Evolutionary conservation across 2,329 filamentous ascomycete species (phyloP), one percentile per base, ranked within the genome.

Genomic region (Ophiostoma ulmi): DNA sequence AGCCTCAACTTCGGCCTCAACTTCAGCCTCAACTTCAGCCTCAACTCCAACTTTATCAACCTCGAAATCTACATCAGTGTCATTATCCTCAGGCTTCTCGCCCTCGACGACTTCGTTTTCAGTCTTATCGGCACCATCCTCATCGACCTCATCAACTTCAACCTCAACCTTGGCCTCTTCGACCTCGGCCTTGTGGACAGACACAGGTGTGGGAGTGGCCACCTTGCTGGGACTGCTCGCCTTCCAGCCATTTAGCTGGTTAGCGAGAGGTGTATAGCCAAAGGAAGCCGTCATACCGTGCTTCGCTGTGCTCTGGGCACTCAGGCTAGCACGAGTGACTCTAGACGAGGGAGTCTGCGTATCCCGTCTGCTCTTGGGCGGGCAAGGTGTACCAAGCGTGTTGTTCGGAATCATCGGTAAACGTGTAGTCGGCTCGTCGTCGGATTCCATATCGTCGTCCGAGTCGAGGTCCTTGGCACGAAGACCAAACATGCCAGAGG

Each of bases 181-280:
- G 31, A 20, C 36, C 63, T 65, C 36, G 6, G 20, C n/a, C 35
- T 64, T 38, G 17, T 22, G 31, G 8, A 38, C 39, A 11, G n/a
- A 17, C 1, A 22, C 52, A 11, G 64, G 61, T 2, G 65, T 52
- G 10, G 70, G 68, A 2, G 64, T 75, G 31, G 63, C 75, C 69
- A 72, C 75, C 73, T 85, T 84, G 6, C 78, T 76, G 2, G 88
- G 87, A 73, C 86, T 90, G 35, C 82, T 82, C 1, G 89, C 83
- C 73, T 84, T 84, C 90, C 90, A 92, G 35, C 84, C 82, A 72
- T 81, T 84, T 5, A 92, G 80, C 75, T 89, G 85, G 52, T 85
- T 81, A 4, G 87, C 87, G 52, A 92, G 80, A 35, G 88, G 87
- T 1, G 88, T 90, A 73, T 91, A 90, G 1, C 88, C 87, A 69